Percentiles rank a stretch among this genome's conserved stretches.
Evolutionary conservation across 2,329 filamentous ascomycete species (phyloP).

Genomic region (Fusarium paranaense): DNA sequence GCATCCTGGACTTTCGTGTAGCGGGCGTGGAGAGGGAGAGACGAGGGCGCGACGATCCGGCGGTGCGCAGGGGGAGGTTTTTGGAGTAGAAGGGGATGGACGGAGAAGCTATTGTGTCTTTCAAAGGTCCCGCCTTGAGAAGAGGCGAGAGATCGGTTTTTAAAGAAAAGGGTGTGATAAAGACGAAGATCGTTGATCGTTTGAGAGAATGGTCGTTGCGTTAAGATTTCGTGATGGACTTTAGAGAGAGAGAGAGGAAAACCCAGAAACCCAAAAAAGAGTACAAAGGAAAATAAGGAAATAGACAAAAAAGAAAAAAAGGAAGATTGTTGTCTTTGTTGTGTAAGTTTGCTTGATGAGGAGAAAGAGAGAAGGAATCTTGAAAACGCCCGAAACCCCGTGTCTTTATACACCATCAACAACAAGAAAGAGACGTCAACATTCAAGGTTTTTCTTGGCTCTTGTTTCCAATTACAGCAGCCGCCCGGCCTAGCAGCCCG

Average conservation of each 20-base stretch:
- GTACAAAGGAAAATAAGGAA: conserved; percentile 44
- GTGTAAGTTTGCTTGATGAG: conserved; percentile 40
- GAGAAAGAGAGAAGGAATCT: conserved; percentile 23
- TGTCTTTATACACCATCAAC: conserved; percentile 41
- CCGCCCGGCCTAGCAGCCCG: conserved; percentile 23
- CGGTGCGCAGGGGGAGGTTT: conserved; percentile 56
- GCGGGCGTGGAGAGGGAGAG: conserved; percentile 57
- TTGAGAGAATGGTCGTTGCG: conserved; percentile 32
- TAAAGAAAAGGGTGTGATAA: conserved; percentile 13
- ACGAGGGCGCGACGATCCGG: conserved; percentile 52
- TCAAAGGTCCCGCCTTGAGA: conserved; percentile 34
- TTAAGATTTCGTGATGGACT: conserved; percentile 19
- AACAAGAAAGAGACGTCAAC: conserved; percentile 2
- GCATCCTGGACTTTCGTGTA: conserved; percentile 52
- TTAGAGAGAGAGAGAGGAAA: conserved; percentile 37
- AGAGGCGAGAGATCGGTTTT: conserved; percentile 27
- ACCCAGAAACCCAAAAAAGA: conserved; percentile 39
- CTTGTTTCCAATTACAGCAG: conserved; percentile 43
- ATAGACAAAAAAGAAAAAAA: conserved; percentile 37
- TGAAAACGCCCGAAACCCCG: conserved; percentile 13
- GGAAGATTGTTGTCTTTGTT: conserved; percentile 32
- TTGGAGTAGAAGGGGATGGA: conserved; percentile 56
- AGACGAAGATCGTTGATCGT: background rate
- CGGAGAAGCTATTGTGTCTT: conserved; percentile 50
- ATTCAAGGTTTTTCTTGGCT: conserved; percentile 1